Base-by-base conservation (phyloP, 139 green algal genomes). In the Chlorella sp. region DNA sequence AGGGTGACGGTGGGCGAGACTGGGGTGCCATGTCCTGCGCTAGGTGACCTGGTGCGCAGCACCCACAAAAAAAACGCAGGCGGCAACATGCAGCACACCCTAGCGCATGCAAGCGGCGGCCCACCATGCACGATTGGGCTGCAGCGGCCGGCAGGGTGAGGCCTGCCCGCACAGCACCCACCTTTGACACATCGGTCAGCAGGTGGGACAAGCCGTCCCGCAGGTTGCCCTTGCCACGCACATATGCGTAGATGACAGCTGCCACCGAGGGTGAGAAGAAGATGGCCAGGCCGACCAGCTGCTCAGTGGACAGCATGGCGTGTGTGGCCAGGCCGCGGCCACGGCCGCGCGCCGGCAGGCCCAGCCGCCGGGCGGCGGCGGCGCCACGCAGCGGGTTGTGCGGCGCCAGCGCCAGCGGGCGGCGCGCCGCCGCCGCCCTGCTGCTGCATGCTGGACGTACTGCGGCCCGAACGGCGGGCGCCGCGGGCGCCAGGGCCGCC, bases 161-260 rank as follows among this genome's bases (percentile, higher is more conserved):
- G 32, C 64, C 64, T 23, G 30, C 38, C 0, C 34, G 38, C 4
- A 11, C 70, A 60, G 39, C 70, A 36, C 76, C 57, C 76, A 82
- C 76, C 65, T 92, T 88, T 21, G 82, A 91, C 12, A 96, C 81
- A 26, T 96, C 89, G 0, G 95, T 98, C 18, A 98, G 79, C 69
- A 98, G 82, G 4, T 90, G 85, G 74, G 90, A 95, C 39, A 97
- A 87, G 1, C 95, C 95, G 70, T 98, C 94, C 13, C 80, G 89
- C 9, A 97, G 34, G 87, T 98, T 98, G 67, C 96, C 96, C 85
- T 98, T 97, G 57, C 95, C 86, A 23, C n/a, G 65, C 65, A 72
- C 63, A n/a, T 51, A 83, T 9, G 78, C 63, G 30, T 83, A 83
- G 9, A 83, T 74, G 56, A 83, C 41, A n/a, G 78, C 78, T 38